Percentiles rank a stretch among this genome's conserved stretches.
Conservation (phyloP, 2,329 filamentous ascomycete genomes). For the Sodiomyces alkalinus region DNA sequence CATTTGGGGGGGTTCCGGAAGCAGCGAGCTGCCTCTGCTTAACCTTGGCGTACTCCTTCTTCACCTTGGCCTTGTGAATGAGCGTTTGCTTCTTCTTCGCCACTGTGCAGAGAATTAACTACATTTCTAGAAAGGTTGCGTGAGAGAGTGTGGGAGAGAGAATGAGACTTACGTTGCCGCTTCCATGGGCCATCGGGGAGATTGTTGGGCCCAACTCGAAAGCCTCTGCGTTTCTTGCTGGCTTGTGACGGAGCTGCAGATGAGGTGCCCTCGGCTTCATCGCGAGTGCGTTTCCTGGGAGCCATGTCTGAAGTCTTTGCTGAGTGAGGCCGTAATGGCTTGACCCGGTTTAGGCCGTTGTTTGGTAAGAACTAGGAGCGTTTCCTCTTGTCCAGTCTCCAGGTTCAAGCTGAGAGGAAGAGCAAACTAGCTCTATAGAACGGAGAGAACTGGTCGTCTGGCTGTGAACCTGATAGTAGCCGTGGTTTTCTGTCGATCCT, state of each 20-base stretch:
- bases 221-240: conserved; percentile 54
- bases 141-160: conserved; percentile 1
- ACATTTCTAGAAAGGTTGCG: conserved; percentile 2
- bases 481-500: too few relatives aligned
- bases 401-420: too few relatives aligned
- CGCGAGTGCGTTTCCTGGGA: conserved; percentile 1
- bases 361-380: too few relatives aligned
- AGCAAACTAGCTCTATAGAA: too few relatives aligned
- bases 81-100: conserved; percentile 80
- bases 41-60: conserved; percentile 82
- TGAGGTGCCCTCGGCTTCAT: background rate
- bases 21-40: conserved; percentile 41
- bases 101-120: conserved; percentile 31
- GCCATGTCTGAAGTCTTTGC: background rate
- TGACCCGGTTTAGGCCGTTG: too few relatives aligned
- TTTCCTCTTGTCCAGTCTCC: too few relatives aligned
- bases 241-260: conserved; percentile 19
- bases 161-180: conserved; percentile 44
- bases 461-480: too few relatives aligned
- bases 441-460: too few relatives aligned
- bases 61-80: conserved; percentile 85
- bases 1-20: conserved; percentile 5
- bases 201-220: conserved; percentile 77
- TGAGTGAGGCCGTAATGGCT: background rate
- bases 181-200: conserved; percentile 79